phyloP scores from a whole-genome alignment of 2,329 filamentous ascomycete species.

The Hymenoscyphus occultus region DNA sequence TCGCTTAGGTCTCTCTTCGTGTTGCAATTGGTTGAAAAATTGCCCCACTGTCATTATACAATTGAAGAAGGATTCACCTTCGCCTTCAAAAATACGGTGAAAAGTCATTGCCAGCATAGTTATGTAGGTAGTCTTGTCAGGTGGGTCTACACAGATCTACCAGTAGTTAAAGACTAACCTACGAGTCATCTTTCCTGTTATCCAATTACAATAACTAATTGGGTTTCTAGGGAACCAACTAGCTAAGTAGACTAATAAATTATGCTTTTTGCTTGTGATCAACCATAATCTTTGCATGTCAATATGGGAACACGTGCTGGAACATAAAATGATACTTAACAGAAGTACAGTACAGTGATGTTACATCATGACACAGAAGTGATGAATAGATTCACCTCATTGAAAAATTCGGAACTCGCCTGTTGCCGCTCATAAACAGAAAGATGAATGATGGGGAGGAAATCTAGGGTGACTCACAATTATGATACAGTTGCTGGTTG shows the following conservation, averaged over 20 bases:
- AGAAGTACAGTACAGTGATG: background rate
- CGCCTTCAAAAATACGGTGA: background rate
- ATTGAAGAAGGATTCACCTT: no score
- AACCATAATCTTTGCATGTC: background rate
- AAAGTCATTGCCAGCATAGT: background rate
- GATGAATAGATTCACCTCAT: background rate
- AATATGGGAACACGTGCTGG: background rate
- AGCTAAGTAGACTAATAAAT: background rate
- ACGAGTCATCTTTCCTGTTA: background rate
- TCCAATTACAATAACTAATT: background rate
- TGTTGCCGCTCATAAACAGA: background rate
- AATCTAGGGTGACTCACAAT: background rate
- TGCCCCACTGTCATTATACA: no score
- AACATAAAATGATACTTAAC: background rate
- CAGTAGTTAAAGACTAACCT: background rate
- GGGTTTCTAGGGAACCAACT: background rate
- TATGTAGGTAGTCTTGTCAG: background rate
- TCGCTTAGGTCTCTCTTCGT: no score
- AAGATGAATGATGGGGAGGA: background rate
- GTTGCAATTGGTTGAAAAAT: no score
- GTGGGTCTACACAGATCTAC: background rate
- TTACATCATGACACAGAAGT: background rate
- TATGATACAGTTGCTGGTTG: background rate
- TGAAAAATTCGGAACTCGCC: background rate
- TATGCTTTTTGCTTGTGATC: background rate